A percentile compares a stretch with the other conserved stretches of the same genome.
These are phyloP conservation scores for Chrysoporthe deuterocubensis DNA, from an alignment of 2,329 filamentous ascomycete genomes.

Conservation along the genomic window DNA sequence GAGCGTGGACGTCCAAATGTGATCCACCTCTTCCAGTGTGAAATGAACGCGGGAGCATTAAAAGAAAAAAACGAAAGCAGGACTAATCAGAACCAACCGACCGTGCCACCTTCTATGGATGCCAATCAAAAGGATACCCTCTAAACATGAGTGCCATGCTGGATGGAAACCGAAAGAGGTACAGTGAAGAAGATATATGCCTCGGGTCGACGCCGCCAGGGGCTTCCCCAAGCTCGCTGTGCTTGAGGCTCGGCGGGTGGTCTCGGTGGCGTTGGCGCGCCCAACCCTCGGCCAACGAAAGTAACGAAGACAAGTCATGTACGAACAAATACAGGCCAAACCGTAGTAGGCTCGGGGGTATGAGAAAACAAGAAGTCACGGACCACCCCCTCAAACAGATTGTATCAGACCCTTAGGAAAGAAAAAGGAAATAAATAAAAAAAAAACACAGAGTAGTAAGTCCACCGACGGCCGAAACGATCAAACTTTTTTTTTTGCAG, in stretches of 20 bases:
- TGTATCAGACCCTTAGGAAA: conserved; percentile 22
- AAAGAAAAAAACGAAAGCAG: conserved; percentile 18
- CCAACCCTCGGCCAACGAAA: conserved; percentile 18
- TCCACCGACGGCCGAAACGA: conserved; percentile 14
- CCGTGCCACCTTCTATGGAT: conserved; percentile 28
- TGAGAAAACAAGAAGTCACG: conserved; percentile 28
- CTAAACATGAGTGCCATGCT: conserved; percentile 28
- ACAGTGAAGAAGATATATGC: conserved; percentile 17
- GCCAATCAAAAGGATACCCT: conserved; percentile 29
- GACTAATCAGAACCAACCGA: conserved; percentile 14
- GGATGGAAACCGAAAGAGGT: conserved; percentile 19
- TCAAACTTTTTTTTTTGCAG: conserved; percentile 11
- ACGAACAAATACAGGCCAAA: conserved; percentile 25
- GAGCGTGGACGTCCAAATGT: conserved; percentile 19
- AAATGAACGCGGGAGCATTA: conserved; percentile 19
- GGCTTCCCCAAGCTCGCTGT: conserved; percentile 1
- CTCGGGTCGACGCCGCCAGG: not conserved
- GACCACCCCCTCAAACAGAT: not conserved
- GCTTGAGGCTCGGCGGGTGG: not conserved
- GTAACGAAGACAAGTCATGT: conserved; percentile 27
- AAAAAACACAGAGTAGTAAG: not conserved
- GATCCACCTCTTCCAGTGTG: conserved; percentile 25
- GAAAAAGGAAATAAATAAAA: conserved; percentile 15
- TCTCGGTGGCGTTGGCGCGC: not conserved
- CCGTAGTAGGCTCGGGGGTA: conserved; percentile 13